Evolutionary conservation across 768 basidiomycete genomes (phyloP).

Genomic region (Phanerochaete carnosa): DNA sequence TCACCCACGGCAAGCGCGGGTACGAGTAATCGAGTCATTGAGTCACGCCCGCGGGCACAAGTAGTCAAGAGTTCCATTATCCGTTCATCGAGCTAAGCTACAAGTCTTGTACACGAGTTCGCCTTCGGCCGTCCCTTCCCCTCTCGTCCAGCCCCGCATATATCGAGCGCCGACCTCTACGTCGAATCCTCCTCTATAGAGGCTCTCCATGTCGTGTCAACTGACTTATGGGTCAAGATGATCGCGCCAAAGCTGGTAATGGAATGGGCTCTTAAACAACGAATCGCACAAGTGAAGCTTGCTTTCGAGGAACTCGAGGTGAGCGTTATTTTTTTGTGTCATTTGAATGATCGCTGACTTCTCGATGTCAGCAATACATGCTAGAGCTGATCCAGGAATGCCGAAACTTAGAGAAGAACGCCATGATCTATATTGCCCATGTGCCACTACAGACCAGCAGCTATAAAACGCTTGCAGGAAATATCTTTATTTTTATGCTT

Average conservation of each 20-base stretch:
- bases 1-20: too few species aligned
- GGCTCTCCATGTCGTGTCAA: conserved; percentile 27
- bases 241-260: conserved; percentile 22
- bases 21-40: too few species aligned
- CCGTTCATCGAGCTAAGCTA: too few species aligned
- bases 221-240: conserved; percentile 23
- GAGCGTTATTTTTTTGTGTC: background rate
- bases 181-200: too few species aligned
- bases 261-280: conserved; percentile 16
- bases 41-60: too few species aligned
- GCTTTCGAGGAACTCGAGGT: conserved; percentile 30
- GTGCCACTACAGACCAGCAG: too few species aligned
- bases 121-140: too few species aligned
- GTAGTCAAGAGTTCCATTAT: too few species aligned
- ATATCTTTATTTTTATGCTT: conserved; percentile 44
- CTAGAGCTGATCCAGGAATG: conserved; percentile 50
- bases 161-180: too few species aligned
- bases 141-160: too few species aligned
- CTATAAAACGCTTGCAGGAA: conserved; percentile 22
- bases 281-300: conserved; percentile 19
- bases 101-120: too few species aligned
- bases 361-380: conserved; percentile 39
- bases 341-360: background rate
- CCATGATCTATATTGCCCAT: conserved; percentile 51
- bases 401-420: conserved; percentile 35